Base-by-base conservation (phyloP, 1,139 yeast species). In the Hanseniaspora sp. region DNA sequence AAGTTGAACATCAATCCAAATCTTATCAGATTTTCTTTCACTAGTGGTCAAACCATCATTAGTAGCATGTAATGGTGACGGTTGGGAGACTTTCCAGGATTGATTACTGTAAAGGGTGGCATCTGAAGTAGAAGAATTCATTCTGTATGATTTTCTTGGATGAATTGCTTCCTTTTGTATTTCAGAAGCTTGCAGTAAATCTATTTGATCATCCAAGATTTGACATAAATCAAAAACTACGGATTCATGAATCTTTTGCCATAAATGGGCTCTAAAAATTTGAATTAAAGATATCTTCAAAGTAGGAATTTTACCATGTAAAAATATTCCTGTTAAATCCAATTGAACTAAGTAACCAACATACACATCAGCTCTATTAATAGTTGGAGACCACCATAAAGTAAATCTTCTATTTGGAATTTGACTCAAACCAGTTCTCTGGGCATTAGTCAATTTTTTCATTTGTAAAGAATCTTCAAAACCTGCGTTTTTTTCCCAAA, bases 321-420 rank as follows among this genome's bases (percentile, higher is more conserved):
- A 73, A 68, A 92, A 92, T 37, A 94, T 92, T 63, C 98, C 99
- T 0, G 99, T 94, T 63, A 94, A 74, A 70, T 94, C 99, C 46
- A 94, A 74, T 67, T 94, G 99, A 35, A 94, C 98, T 66, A 88
- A 75, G 72, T 92, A 94, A 38, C 99, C 99, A 57, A 94, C 97
- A 64, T 94, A 94, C 29, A 94, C 98, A 64, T 94, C 92, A 5
- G 98, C 98, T 61, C 99, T 78, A 63, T 94, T 94, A 61, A 94
- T 94, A 0, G 99, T 94, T 7, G 99, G 99, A 1, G 97, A 88
- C 99, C 99, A 94, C 99, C 99, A 94, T 46, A 94, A 72, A 0
- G 98, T 94, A 65, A 94, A 94, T 47, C 99, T 77, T 68, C 99
- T 83, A 66, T 94, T 94, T 4, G 99, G 99, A 63, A 94, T 92